Evolutionary conservation across 1,284 basidiomycete species (phyloP), one percentile per base, ranked within the genome.

Genomic region (Phlebopus sp.): DNA sequence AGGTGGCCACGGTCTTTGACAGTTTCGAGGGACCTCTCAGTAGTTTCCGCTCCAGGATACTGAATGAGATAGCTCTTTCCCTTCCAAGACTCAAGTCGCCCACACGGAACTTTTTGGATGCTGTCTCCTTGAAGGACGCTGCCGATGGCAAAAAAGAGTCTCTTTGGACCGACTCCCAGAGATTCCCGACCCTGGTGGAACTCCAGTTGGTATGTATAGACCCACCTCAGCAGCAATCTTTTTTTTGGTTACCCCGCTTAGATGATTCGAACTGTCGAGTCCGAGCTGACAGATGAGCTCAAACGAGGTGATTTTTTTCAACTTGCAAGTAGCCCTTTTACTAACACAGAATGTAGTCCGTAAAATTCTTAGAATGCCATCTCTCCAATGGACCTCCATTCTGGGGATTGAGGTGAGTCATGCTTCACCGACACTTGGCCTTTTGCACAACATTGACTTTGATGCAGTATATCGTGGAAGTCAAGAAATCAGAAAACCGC

Each of bases 221-320:
- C 39, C 25, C 31, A 37, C 23, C 21, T 42, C 13, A 13, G 38
- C 18, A 25, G 10, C 44, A 13, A n/a, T n/a, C n/a, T n/a, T 23
- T 41, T 31, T 42, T 30, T 27, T 40, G 31, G 23, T 50, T 37
- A 47, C 55, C 32, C 23, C 42, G 27, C 35, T 37, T 51, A 84
- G 82, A 70, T 75, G 46, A 73, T 91, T 14, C 74, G 76, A 59
- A 72, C 77, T 0, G 72, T 86, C 17, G 88, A 92, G 56, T 73
- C 75, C 5, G 90, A 94, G 55, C 75, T 98, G 1, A 64, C 75
- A 6, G 83, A 88, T 32, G 88, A 97, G 62, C 71, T 99, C 18
- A 82, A 80, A 53, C 74, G 77, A 40, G 78, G 86, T 87, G 62
- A 52, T 58, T 27, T 5, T 34, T 59, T 15, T 39, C 29, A 4